Base-by-base conservation (phyloP, 1,139 yeast genomes). In the Taphrina populina region DNA sequence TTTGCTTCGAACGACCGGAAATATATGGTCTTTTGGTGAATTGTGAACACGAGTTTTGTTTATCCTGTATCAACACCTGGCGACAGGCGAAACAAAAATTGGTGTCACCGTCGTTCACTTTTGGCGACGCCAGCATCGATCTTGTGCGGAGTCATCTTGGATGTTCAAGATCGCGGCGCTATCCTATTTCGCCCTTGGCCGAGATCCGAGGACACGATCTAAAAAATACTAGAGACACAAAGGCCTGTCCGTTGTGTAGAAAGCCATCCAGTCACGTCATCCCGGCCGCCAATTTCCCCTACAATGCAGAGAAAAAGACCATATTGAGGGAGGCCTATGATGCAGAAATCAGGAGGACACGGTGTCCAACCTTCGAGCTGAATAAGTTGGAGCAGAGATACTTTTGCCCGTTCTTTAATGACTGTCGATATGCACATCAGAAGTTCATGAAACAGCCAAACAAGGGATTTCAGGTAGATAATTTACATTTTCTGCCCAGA, bases 1-100 rank as follows among this genome's bases (percentile, higher is more conserved):
- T 43, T 20, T 43, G 47, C 29, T 30, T 43, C 47, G 47, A 43
- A 17, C 17, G 13, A 26, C 47, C 47, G 4, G 11, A 8, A 2
- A 20, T 30, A 17, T 43, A 43, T 13, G 47, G 47, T 17, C 37
- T 43, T 4, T 29, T 43, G 20, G 34, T 30, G 37, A 30, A 43
- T n/a, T 43, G 47, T 17, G 29, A 30, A 15, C 47, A 43, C 37
- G 37, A 43, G 29, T 43, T 43, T 37, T 43, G 47, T 29, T 43
- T 30, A 24, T 35, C 21, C 10, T 37, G 43, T 7, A 37, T 37
- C 30, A 37, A 37, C 17, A 27, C 21, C 13, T 37, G 43, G 43
- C 43, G 43, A n/a, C n/a, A n/a, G n/a, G n/a, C n/a, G n/a, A n/a
- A n/a, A n/a, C n/a, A n/a, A 19, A 37, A 20, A 21, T 37, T 29